Percentiles rank a stretch among this genome's conserved stretches.
phyloP scores from a whole-genome alignment of 441 rosid genomes.

The Euphorbia celastroides region DNA sequence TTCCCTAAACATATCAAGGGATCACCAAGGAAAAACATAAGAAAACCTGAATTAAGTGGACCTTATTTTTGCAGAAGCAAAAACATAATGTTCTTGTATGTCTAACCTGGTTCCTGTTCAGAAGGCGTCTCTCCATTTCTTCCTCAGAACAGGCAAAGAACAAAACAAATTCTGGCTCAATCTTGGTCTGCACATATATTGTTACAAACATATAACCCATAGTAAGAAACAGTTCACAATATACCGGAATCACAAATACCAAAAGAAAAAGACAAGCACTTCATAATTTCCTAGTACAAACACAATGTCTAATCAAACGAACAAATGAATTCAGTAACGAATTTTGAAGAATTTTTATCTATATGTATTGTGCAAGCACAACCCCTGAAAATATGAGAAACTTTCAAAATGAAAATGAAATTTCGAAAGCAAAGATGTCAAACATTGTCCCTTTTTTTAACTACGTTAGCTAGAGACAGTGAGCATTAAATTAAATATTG shows the following conservation, averaged over 20 bases:
- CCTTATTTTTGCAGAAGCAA: not conserved
- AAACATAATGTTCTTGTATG: conserved; percentile 11
- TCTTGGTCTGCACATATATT: conserved; percentile 50
- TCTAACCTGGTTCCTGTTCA: conserved; percentile 77
- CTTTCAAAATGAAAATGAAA: not conserved
- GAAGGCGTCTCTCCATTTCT: conserved; percentile 73
- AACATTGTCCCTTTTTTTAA: not conserved
- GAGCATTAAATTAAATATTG: not conserved
- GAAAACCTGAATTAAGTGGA: not conserved
- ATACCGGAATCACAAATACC: not conserved
- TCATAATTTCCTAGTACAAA: not conserved
- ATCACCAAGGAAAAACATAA: conserved; percentile 7
- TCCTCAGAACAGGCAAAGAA: conserved; percentile 78
- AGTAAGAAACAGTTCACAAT: not conserved
- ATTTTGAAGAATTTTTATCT: not conserved
- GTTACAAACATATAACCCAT: conserved; percentile 5
- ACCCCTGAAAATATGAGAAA: not conserved
- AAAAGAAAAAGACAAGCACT: not conserved
- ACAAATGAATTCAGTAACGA: not conserved
- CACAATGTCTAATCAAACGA: not conserved
- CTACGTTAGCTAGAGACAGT: not conserved
- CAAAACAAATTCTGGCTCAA: conserved; percentile 64
- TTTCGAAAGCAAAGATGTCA: not conserved
- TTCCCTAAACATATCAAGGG: conserved; percentile 47
- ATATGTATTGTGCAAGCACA: not conserved